Evolutionary conservation across 2,329 filamentous ascomycete genomes (phyloP).

Genomic region (Blastomyces percursus): DNA sequence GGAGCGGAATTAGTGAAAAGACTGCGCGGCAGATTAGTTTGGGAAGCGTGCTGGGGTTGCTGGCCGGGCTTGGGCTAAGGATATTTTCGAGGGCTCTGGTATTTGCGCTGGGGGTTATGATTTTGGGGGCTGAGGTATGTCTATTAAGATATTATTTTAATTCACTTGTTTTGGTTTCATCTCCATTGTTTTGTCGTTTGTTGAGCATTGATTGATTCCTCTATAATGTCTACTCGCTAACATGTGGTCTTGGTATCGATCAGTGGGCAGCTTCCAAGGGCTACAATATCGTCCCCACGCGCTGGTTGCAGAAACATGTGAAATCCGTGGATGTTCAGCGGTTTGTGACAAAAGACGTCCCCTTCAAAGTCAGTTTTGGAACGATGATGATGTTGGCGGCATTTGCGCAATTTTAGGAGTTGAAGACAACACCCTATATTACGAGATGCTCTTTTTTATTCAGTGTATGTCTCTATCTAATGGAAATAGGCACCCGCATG

Average conservation of each 20-base stretch:
- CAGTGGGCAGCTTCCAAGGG: slow-evolving; percentile 38
- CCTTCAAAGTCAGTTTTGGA: slow-evolving; percentile 39
- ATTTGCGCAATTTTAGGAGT: slow-evolving; percentile 32
- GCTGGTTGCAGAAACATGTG: slow-evolving; percentile 32
- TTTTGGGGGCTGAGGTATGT: slow-evolving; percentile 35
- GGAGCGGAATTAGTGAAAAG: slow-evolving; percentile 21
- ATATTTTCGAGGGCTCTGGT: slow-evolving; percentile 36
- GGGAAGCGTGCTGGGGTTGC: slow-evolving; percentile 36
- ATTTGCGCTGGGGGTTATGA: slow-evolving; percentile 33
- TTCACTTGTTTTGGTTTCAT: neutral
- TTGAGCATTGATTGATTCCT: too few species aligned
- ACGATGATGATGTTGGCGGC: slow-evolving; percentile 36
- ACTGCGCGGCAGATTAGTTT: slow-evolving; percentile 37
- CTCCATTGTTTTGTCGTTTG: neutral
- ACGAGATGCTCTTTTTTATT: neutral
- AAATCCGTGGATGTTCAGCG: slow-evolving; percentile 31
- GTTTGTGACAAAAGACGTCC: slow-evolving; percentile 30
- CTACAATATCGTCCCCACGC: slow-evolving; percentile 35
- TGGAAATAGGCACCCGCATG: neutral
- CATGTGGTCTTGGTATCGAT: neutral
- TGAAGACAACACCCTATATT: neutral
- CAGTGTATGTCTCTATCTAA: neutral
- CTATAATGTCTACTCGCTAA: neutral
- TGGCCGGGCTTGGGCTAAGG: slow-evolving; percentile 33
- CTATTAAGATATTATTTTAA: neutral